Percentiles rank a stretch among this genome's conserved stretches.
These are phyloP conservation scores for Logfia minima DNA, from an alignment of 129 eudicot species.

Conservation along the genomic window DNA sequence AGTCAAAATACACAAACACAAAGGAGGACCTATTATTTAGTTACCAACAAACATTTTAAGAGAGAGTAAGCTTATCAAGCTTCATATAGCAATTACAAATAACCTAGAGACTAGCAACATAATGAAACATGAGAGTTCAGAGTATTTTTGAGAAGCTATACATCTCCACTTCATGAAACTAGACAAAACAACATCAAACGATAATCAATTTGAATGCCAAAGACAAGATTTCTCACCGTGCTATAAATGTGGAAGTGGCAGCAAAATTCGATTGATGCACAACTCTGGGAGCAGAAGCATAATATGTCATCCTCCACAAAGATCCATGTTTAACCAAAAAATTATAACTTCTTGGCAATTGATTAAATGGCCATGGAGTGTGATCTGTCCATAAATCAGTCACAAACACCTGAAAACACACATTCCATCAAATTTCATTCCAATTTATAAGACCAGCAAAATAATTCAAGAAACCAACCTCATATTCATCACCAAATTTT, in stretches of 20 bases:
- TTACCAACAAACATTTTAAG: background rate
- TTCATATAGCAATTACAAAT: background rate
- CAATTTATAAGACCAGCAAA: background rate
- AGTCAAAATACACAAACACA: background rate
- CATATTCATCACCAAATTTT: constrained; percentile 82
- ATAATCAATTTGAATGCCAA: background rate
- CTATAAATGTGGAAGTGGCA: constrained; percentile 90
- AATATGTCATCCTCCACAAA: constrained; percentile 84
- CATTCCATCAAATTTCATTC: constrained; percentile 5
- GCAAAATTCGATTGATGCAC: constrained; percentile 94
- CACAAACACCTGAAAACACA: constrained; percentile 71
- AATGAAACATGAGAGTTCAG: background rate
- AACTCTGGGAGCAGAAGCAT: constrained; percentile 82
- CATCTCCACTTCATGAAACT: background rate
- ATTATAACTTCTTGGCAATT: constrained; percentile 90
- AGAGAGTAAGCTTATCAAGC: background rate
- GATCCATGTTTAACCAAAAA: constrained; percentile 92
- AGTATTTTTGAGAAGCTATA: background rate
- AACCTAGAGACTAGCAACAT: constrained; percentile 8
- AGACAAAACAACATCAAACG: constrained; percentile 12
- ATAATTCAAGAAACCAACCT: constrained; percentile 43
- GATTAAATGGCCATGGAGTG: constrained; percentile 98
- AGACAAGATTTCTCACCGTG: constrained; percentile 53
- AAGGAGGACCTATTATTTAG: background rate
- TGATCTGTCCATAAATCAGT: constrained; percentile 97